These are phyloP conservation scores for Lumnitzera racemosa DNA, from an alignment of 345 rosid species.

Conservation along the genomic window DNA sequence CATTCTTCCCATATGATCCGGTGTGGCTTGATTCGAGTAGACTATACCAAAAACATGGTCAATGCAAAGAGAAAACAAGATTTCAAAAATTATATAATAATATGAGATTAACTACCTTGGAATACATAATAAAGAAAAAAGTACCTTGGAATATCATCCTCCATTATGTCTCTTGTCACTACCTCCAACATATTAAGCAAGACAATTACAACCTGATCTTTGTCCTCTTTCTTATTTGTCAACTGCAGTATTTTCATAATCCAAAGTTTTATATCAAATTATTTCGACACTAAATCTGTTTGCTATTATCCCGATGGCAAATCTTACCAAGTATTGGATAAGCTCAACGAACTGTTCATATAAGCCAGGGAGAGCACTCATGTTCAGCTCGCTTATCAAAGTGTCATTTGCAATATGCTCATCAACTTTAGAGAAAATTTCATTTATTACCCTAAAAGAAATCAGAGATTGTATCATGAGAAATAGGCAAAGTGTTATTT, in stretches of 20 bases:
- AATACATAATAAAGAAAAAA: conserved; percentile 2
- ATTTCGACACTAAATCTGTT: neutral
- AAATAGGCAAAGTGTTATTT: neutral
- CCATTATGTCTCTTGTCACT: conserved; percentile 84
- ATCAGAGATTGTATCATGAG: conserved; percentile 11
- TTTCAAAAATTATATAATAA: neutral
- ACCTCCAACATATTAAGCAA: conserved; percentile 99
- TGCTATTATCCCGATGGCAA: conserved; percentile 3
- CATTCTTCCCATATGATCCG: conserved; percentile 44
- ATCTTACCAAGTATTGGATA: conserved; percentile 71
- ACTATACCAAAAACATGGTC: conserved; percentile 25
- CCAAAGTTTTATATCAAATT: neutral
- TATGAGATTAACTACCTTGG: too few species aligned
- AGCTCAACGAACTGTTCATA: conserved; percentile 79
- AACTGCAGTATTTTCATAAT: conserved; percentile 32
- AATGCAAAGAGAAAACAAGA: conserved; percentile 11
- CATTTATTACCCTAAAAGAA: conserved; percentile 58
- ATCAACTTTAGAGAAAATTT: conserved; percentile 59
- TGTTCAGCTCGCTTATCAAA: conserved; percentile 54
- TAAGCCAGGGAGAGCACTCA: conserved; percentile 89
- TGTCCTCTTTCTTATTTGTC: conserved; percentile 60
- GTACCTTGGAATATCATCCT: conserved; percentile 65
- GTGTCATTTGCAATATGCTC: conserved; percentile 24
- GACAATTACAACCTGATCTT: conserved; percentile 82
- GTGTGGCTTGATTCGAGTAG: conserved; percentile 64